phyloP scores from a whole-genome alignment of 1,139 yeast genomes.

The Suhomyces coccinellae region DNA sequence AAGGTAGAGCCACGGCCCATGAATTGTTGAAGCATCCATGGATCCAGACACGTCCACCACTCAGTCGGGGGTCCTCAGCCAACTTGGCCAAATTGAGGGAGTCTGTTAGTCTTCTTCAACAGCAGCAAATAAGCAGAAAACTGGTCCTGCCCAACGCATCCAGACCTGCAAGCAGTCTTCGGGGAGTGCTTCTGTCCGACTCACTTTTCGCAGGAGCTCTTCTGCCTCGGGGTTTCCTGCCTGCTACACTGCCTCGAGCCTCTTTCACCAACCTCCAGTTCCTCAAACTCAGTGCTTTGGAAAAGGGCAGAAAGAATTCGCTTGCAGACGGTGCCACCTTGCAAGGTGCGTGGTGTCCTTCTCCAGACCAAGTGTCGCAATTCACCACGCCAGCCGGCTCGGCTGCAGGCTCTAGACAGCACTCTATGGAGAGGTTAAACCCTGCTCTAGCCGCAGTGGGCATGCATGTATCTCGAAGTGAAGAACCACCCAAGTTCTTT shows the following conservation, averaged over 20 bases:
- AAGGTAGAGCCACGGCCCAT: slow-evolving; percentile 47
- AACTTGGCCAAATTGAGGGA: slow-evolving; percentile 9
- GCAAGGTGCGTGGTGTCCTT: slow-evolving; percentile 31
- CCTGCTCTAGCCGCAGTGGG: background rate
- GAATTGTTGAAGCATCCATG: slow-evolving; percentile 54
- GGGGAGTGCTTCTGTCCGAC: slow-evolving; percentile 6
- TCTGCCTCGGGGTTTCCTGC: slow-evolving; percentile 4
- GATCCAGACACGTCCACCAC: slow-evolving; percentile 16
- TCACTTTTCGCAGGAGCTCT: slow-evolving; percentile 3
- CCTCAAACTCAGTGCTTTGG: slow-evolving; percentile 10
- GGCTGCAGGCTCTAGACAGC: slow-evolving; percentile 16
- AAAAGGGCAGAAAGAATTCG: slow-evolving; percentile 17
- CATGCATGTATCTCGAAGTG: slow-evolving; percentile 2
- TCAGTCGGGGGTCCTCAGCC: background rate
- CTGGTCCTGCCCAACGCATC: slow-evolving; percentile 8
- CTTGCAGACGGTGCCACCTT: slow-evolving; percentile 22
- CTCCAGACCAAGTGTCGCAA: slow-evolving; percentile 32
- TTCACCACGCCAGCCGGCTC: slow-evolving; percentile 28
- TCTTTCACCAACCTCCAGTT: slow-evolving; percentile 5
- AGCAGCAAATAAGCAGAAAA: slow-evolving; percentile 4
- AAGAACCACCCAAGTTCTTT: slow-evolving; percentile 7
- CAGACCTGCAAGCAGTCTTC: background rate
- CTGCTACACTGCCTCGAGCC: slow-evolving; percentile 4
- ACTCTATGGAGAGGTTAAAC: slow-evolving; percentile 11
- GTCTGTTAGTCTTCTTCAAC: slow-evolving; percentile 11